phyloP scores from a whole-genome alignment of 129 eudicot genomes.

The Escallonia rubra region DNA sequence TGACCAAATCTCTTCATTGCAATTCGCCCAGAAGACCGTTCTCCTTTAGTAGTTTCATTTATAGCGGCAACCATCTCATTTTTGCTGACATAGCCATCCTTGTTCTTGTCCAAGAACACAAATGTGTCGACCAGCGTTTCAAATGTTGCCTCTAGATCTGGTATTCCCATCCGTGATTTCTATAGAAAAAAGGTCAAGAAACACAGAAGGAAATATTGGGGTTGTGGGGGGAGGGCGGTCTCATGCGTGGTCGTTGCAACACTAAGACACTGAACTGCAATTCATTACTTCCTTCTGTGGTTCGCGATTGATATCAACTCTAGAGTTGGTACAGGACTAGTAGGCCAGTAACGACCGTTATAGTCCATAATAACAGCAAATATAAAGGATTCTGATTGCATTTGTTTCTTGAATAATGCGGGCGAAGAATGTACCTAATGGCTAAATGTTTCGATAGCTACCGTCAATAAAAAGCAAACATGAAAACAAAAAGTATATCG shows the following conservation, averaged over 20 bases:
- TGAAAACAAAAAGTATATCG: slow-evolving; percentile 10
- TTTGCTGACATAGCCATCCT: slow-evolving; percentile 86
- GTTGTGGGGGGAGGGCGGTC: too few relatives aligned
- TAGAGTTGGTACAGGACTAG: not conserved
- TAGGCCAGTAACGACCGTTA: too few relatives aligned
- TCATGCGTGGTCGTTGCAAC: too few relatives aligned
- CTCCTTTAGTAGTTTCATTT: slow-evolving; percentile 71
- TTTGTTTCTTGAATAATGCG: too few relatives aligned
- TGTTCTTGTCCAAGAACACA: slow-evolving; percentile 82
- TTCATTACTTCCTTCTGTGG: not conserved
- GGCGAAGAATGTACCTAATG: too few relatives aligned
- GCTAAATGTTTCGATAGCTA: too few relatives aligned
- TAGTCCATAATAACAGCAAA: too few relatives aligned
- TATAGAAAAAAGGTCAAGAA: slow-evolving; percentile 1
- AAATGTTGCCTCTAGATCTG: slow-evolving; percentile 69
- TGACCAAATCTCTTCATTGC: slow-evolving; percentile 95
- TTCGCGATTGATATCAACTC: not conserved
- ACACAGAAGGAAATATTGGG: too few relatives aligned
- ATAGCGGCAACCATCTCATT: slow-evolving; percentile 78
- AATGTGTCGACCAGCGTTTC: slow-evolving; percentile 89
- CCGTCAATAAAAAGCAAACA: not conserved
- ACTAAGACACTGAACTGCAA: not conserved
- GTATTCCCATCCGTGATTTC: slow-evolving; percentile 74
- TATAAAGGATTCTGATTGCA: too few relatives aligned
- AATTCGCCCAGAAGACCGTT: slow-evolving; percentile 73